These are phyloP conservation scores for Jatropha multifida DNA, from an alignment of 441 rosid species.

Conservation along the genomic window DNA sequence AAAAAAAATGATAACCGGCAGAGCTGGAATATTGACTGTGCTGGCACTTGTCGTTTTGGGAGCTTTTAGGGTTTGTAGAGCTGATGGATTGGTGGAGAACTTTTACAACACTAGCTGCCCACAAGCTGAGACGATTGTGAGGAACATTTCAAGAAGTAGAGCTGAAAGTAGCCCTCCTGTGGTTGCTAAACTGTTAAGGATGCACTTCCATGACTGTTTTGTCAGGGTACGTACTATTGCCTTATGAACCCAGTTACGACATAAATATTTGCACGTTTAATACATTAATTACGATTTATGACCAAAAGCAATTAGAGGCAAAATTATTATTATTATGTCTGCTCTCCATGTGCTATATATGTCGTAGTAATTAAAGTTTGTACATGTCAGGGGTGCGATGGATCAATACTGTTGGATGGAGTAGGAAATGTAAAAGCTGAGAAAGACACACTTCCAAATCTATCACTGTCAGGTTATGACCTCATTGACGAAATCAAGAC, in stretches of 20 bases:
- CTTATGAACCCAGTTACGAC: too few relatives aligned
- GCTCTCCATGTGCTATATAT: too few relatives aligned
- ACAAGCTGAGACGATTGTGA: neutral
- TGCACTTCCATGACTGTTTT: conserved; percentile 43
- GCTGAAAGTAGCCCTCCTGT: conserved; percentile 14
- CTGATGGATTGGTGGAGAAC: neutral
- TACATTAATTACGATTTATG: too few relatives aligned
- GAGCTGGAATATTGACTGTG: neutral
- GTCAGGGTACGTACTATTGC: conserved; percentile 26
- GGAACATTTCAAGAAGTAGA: conserved; percentile 7
- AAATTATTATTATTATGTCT: too few relatives aligned
- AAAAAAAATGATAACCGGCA: neutral
- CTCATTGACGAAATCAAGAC: conserved; percentile 57
- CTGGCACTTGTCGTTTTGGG: neutral
- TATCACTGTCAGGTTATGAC: conserved; percentile 43
- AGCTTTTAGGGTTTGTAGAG: conserved; percentile 1
- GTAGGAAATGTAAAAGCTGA: conserved; percentile 26
- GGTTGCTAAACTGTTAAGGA: conserved; percentile 32
- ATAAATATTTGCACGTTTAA: too few relatives aligned
- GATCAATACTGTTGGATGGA: conserved; percentile 45
- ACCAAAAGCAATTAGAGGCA: too few relatives aligned
- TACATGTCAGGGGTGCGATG: conserved; percentile 59
- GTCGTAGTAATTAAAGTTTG: neutral
- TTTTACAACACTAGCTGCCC: conserved; percentile 15
- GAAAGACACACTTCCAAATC: conserved; percentile 55